Evolutionary conservation across 176 grass and related monocot species (phyloP).

Genomic region (Otatea glauca): DNA sequence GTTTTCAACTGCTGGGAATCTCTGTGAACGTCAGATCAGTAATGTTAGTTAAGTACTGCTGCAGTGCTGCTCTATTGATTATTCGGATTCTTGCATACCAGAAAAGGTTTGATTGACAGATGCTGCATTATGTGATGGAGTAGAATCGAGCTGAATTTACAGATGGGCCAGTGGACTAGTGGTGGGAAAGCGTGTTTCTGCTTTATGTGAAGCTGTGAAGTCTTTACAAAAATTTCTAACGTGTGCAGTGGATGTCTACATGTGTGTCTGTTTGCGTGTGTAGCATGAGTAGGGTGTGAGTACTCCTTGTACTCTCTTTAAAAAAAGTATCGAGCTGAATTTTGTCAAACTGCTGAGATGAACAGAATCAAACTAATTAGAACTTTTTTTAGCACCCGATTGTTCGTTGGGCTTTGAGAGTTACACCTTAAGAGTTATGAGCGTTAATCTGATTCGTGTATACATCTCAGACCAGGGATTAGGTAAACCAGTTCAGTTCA

Average conservation of each 20-base stretch:
- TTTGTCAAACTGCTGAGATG: constrained; percentile 4
- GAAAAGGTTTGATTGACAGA: neutral
- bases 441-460: neutral
- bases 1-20: constrained; percentile 12
- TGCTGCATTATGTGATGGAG: neutral
- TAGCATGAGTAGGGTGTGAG: neutral
- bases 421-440: neutral
- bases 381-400: neutral
- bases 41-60: neutral
- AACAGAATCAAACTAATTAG: neutral
- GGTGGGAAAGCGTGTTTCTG: no score
- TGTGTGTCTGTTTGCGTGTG: neutral
- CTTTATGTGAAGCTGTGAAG: no score
- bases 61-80: neutral
- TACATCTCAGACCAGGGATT: neutral
- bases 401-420: neutral
- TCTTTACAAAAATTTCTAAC: no score
- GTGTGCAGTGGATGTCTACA: neutral
- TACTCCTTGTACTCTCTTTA: neutral
- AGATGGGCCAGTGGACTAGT: no score
- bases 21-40: constrained; percentile 5
- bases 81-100: neutral
- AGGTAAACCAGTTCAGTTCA: no score
- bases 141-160: neutral
- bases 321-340: neutral